Evolutionary conservation across 345 rosid genomes (phyloP), one percentile per base, ranked within the genome.

Genomic region (Theobroma cacao): DNA sequence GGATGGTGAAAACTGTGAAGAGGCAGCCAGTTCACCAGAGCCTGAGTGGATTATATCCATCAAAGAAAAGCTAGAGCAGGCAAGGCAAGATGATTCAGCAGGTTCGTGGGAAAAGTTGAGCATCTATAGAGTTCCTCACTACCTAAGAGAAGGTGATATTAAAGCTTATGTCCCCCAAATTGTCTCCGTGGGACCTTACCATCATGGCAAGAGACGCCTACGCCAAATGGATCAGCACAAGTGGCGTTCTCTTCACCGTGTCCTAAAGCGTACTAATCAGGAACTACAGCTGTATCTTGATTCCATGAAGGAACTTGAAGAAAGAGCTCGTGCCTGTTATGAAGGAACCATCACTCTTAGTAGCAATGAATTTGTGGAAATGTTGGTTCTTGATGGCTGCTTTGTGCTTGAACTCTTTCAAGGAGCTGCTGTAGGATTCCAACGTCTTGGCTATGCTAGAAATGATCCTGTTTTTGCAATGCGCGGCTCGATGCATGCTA

Each of bases 401-500:
- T 95, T 95, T 52, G 79, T 86, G n/a, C 90, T 95, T 31, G 96
- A 93, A 84, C 91, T 93, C 13, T 90, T 93, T 61, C 81, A 89
- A 11, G 98, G 98, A 15, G 93, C 84, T 36, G 92, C 87, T 9
- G 93, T 84, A 60, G 97, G 98, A 72, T 92, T 93, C 80, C 74
- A 77, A 1, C 77, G 82, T 58, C 91, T 92, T 34, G 97, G 93
- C 31, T 95, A 95, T 76, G 82, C 91, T 11, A 86, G 90, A 62
- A 92, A 90, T 36, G 99, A 93, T 80, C 98, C 98, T 4, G 80
- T 92, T 45, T 95, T 93, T 17, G 89, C 94, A 0, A 92, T 93
- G 94, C 89, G 98, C 38, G 98, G 96, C 15, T 87, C 92, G 0
- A 95, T 93, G 98, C 98, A 93, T 84, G 85, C 95, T 3, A 93